Evolutionary conservation across 495 filamentous ascomycete genomes (phyloP), one percentile per base, ranked within the genome.

Genomic region (Viridothelium virens): DNA sequence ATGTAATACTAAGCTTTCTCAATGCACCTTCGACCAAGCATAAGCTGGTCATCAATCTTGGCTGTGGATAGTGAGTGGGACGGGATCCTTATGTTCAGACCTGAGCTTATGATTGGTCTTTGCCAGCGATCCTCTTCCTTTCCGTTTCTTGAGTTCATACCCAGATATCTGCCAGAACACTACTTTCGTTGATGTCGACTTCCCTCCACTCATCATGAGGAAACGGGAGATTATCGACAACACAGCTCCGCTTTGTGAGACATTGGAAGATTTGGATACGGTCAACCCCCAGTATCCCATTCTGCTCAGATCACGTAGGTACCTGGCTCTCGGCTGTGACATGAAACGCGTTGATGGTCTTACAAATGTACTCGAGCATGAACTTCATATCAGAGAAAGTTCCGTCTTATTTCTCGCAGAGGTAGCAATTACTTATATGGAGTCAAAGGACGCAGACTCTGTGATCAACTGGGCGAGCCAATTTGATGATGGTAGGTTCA

Each of bases 361-460:
- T 7, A 77, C 85, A 53, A 67, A 77, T 25, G 78, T 84, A 31
- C 75, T 96, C 41, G 79, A 77, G 31, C 73, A 68, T 3, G 79
- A 85, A 48, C 67, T 89, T 25, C 78, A 87, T 38, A 73, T 86
- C 38, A 68, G 79, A 3, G 77, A 82, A 2, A 46, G 46, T 6
- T 39, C 44, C 2, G 86, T 83, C 66, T 83, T 96, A 63, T 94
- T 91, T 71, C 83, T 89, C 2, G 91, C 91, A 0, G 93, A 96
- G 75, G 92, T 96, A 4, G 95, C 91, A 4, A 81, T 96, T 39
- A 92, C 92, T 1, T 96, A 96, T 70, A 96, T 96, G 92, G 85
- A 91, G 53, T 81, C 82, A 18, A 76, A 84, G n/a, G 53, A 85
- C 33, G 86, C 93, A 41, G 85, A 96, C 77, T 78, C 78, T 31